A percentile compares a stretch with the other conserved stretches of the same genome.
Evolutionary conservation across 192 early-diverging fungal species (phyloP).

Genomic region (Spizellomyces sp.): DNA sequence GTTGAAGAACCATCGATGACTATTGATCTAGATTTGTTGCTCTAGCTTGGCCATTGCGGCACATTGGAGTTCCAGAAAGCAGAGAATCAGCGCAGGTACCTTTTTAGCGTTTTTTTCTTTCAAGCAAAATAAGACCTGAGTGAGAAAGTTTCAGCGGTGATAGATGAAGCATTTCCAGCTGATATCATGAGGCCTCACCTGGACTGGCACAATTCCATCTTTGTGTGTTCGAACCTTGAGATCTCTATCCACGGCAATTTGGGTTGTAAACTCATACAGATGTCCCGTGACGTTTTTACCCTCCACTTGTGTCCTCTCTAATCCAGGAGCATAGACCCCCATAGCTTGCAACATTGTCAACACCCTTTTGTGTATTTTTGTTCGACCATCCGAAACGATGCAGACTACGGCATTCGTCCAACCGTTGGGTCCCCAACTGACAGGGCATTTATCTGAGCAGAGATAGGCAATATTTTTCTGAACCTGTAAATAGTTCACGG

Average conservation of each 20-base stretch:
- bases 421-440: conserved; percentile 66
- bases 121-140: conserved; percentile 80
- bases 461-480: conserved; percentile 91
- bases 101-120: conserved; percentile 93
- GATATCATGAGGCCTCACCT: conserved; percentile 34
- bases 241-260: conserved; percentile 64
- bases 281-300: conserved; percentile 70
- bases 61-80: background rate
- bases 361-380: conserved; percentile 70
- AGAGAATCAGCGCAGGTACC: background rate
- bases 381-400: conserved; percentile 72
- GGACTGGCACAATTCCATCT: conserved; percentile 65
- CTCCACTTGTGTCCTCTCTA: conserved; percentile 54
- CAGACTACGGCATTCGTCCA: conserved; percentile 55
- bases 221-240: conserved; percentile 56
- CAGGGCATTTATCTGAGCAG: conserved; percentile 71
- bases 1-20: conserved; percentile 68
- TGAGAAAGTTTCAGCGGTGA: background rate
- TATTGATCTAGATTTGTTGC: conserved; percentile 61
- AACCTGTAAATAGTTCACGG: conserved; percentile 33
- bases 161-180: background rate
- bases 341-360: conserved; percentile 70
- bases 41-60: background rate
- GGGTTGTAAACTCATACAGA: conserved; percentile 89
- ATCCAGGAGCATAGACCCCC: conserved; percentile 74